Percentiles rank a stretch among this genome's conserved stretches.
These are phyloP conservation scores for Salix brachista DNA, from an alignment of 345 rosid species.

Conservation along the genomic window DNA sequence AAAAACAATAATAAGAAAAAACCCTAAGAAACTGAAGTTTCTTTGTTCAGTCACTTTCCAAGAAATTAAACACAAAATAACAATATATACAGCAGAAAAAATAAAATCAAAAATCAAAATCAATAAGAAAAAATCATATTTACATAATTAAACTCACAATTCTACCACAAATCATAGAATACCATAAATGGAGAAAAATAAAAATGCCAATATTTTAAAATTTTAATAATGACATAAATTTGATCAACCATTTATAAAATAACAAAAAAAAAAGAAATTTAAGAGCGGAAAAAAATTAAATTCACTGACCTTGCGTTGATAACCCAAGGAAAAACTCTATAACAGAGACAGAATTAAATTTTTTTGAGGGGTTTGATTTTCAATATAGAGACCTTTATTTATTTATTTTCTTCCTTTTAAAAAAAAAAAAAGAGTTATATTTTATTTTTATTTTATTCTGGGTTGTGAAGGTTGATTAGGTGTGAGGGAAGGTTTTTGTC, in stretches of 20 bases:
- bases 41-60: background rate
- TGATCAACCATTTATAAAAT: background rate
- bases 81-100: background rate
- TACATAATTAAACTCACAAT: background rate
- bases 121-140: background rate
- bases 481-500: background rate
- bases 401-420: background rate
- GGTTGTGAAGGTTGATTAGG: background rate
- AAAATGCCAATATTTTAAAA: background rate
- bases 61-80: background rate
- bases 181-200: background rate
- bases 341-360: background rate
- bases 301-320: background rate
- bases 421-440: background rate
- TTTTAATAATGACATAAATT: background rate
- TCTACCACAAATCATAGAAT: background rate
- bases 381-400: background rate
- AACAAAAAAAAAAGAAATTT: background rate
- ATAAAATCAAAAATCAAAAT: background rate
- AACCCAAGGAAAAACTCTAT: background rate
- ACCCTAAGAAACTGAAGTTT: background rate
- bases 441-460: background rate
- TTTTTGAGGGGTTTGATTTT: background rate
- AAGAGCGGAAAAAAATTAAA: background rate
- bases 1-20: background rate